Evolutionary conservation across 352 stramenopile species (phyloP).

Genomic region (Phytophthora chlamydospora): DNA sequence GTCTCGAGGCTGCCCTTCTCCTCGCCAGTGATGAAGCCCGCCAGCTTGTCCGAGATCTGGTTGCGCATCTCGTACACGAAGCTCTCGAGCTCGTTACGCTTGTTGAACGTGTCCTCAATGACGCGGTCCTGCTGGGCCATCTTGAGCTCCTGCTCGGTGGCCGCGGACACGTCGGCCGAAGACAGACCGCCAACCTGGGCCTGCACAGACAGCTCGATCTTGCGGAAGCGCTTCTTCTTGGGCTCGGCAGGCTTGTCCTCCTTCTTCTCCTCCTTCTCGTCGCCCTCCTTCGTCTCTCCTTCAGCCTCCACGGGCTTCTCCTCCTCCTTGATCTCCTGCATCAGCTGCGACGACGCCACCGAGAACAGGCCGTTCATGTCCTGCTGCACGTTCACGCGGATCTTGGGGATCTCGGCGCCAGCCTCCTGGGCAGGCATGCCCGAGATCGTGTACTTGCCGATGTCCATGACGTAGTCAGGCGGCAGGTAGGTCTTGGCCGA

Average conservation of each 20-base stretch:
- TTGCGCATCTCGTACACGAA: slow-evolving; percentile 99
- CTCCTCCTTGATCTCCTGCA: slow-evolving; percentile 96
- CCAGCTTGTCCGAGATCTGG: slow-evolving; percentile 89
- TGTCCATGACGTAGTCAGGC: slow-evolving; percentile 70
- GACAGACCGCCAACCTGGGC: slow-evolving; percentile 68
- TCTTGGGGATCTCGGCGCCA: slow-evolving; percentile 82
- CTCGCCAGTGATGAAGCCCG: slow-evolving; percentile 87
- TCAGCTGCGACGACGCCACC: slow-evolving; percentile 96
- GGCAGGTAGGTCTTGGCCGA: slow-evolving; percentile 68
- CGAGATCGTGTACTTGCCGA: slow-evolving; percentile 95
- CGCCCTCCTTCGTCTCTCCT: slow-evolving; percentile 57
- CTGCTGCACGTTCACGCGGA: slow-evolving; percentile 98
- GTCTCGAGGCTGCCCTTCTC: slow-evolving; percentile 91
- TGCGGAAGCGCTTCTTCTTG: slow-evolving; percentile 97
- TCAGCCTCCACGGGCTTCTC: slow-evolving; percentile 64
- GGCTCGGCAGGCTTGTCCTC: slow-evolving; percentile 81
- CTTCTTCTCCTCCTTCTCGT: slow-evolving; percentile 57
- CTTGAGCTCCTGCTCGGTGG: slow-evolving; percentile 92
- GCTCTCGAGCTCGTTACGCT: slow-evolving; percentile 99
- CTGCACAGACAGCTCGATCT: slow-evolving; percentile 83
- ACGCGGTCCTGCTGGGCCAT: slow-evolving; percentile 97
- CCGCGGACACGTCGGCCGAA: slow-evolving; percentile 56
- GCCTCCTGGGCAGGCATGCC: slow-evolving; percentile 82
- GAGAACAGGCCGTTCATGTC: slow-evolving; percentile 97
- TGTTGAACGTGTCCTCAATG: slow-evolving; percentile 97